phyloP scores from a whole-genome alignment of 371 early-diverging fungal genomes.

The Actinomortierella ambigua region DNA sequence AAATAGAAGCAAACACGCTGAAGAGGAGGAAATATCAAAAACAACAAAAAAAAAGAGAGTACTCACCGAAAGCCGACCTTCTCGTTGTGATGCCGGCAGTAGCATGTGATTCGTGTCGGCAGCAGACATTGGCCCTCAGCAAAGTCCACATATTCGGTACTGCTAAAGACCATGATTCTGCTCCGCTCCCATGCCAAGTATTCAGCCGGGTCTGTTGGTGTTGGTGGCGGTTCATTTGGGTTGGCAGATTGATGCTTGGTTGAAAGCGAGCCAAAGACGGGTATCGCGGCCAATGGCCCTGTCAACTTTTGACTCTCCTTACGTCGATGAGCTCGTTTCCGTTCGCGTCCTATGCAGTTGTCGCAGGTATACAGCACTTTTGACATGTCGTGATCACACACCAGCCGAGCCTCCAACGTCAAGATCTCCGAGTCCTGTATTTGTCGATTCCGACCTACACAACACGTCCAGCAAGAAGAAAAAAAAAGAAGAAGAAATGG shows the following conservation, averaged over 20 bases:
- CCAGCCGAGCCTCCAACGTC: conserved; percentile 62
- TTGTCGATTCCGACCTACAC: conserved; percentile 30
- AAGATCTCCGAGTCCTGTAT: conserved; percentile 51
- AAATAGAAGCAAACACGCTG: conserved; percentile 8
- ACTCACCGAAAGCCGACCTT: conserved; percentile 65
- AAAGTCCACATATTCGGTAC: conserved; percentile 60
- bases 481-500: too few relatives aligned
- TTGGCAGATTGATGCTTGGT: conserved; percentile 18
- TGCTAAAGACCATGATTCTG: conserved; percentile 46
- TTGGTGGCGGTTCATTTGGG: conserved; percentile 33
- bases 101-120: conserved; percentile 78
- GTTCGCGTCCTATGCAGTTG: conserved; percentile 71
- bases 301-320: conserved; percentile 45
- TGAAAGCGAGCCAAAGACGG: conserved; percentile 39
- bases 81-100: conserved; percentile 78
- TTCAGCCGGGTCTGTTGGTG: conserved; percentile 41
- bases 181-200: conserved; percentile 39
- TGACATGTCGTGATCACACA: conserved; percentile 68
- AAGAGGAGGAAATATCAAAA: conserved; percentile 3
- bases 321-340: conserved; percentile 49
- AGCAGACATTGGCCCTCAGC: conserved; percentile 69
- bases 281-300: conserved; percentile 33
- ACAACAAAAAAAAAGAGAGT: conserved; percentile 6
- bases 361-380: conserved; percentile 63
- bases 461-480: too few relatives aligned